These are phyloP conservation scores for Amanita molliuscula DNA, from an alignment of 768 basidiomycete species.

Conservation along the genomic window DNA sequence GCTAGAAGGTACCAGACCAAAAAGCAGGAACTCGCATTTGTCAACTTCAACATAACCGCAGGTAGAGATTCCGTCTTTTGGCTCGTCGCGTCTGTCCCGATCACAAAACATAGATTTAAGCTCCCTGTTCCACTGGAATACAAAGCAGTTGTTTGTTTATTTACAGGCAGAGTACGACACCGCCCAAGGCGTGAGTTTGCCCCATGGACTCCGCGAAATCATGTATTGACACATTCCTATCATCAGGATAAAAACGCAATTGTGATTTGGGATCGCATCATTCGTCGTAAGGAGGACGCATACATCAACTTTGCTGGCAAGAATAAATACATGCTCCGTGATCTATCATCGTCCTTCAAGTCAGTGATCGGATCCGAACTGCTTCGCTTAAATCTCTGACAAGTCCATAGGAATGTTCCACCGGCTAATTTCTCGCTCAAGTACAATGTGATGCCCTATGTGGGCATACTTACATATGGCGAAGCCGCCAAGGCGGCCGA, in stretches of 20 bases:
- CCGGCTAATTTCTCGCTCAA: constrained; percentile 66
- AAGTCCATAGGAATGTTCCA: constrained; percentile 40
- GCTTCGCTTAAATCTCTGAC: constrained; percentile 2
- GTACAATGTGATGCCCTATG: constrained; percentile 88
- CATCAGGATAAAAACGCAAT: constrained; percentile 60
- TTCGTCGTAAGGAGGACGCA: constrained; percentile 72
- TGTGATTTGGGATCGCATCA: constrained; percentile 88
- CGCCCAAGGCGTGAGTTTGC: constrained; percentile 50
- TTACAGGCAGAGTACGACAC: constrained; percentile 79
- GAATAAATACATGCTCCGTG: constrained; percentile 82
- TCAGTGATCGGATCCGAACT: constrained; percentile 26
- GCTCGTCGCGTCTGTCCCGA: not conserved
- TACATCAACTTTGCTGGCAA: constrained; percentile 51
- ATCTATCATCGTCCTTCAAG: constrained; percentile 67
- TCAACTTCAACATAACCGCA: constrained; percentile 73
- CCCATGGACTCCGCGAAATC: too few relatives aligned
- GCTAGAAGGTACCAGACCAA: constrained; percentile 44
- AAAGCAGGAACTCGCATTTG: constrained; percentile 69
- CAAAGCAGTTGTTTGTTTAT: constrained; percentile 89
- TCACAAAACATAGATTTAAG: constrained; percentile 46
- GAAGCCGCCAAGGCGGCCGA: constrained; percentile 44
- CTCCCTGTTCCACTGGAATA: constrained; percentile 90
- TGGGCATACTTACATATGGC: constrained; percentile 71
- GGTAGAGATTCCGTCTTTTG: constrained; percentile 30
- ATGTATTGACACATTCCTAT: not conserved